phyloP scores from a whole-genome alignment of 2,329 filamentous ascomycete genomes.

The Botryotinia convoluta region DNA sequence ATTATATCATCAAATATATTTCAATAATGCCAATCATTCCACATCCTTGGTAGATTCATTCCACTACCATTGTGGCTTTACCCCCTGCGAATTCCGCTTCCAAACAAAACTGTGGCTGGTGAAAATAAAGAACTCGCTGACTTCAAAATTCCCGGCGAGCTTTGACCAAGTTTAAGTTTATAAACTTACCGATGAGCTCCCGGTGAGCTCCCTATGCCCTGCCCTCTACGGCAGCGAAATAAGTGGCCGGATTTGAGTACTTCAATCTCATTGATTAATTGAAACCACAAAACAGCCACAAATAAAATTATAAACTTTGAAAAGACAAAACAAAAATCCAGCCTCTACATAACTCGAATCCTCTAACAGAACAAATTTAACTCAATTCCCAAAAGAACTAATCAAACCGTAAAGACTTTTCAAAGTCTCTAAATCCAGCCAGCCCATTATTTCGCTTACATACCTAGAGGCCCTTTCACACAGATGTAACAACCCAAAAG shows the following conservation, averaged over 20 bases:
- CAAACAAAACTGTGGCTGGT: background rate
- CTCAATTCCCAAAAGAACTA: too few relatives aligned
- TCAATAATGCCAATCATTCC: background rate
- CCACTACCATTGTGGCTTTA: conserved; percentile 1
- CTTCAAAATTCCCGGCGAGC: background rate
- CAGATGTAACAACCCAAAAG: conserved; percentile 1
- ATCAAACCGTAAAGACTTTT: too few relatives aligned
- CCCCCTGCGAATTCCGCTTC: background rate
- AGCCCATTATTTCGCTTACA: too few relatives aligned
- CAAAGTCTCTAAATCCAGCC: too few relatives aligned
- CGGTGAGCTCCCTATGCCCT: background rate
- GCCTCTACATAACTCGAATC: too few relatives aligned
- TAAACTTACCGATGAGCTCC: background rate
- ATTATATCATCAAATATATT: background rate
- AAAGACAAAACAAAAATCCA: too few relatives aligned
- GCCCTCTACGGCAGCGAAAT: too few relatives aligned
- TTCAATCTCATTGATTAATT: too few relatives aligned
- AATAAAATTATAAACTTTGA: too few relatives aligned
- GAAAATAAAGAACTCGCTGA: background rate
- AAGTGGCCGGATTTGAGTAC: too few relatives aligned
- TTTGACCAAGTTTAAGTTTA: background rate
- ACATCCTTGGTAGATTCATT: background rate
- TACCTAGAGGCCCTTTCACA: background rate
- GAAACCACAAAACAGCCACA: too few relatives aligned
- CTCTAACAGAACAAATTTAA: too few relatives aligned